Base-by-base conservation (phyloP, 306 rosid genomes). In the Dicorynia guianensis region DNA sequence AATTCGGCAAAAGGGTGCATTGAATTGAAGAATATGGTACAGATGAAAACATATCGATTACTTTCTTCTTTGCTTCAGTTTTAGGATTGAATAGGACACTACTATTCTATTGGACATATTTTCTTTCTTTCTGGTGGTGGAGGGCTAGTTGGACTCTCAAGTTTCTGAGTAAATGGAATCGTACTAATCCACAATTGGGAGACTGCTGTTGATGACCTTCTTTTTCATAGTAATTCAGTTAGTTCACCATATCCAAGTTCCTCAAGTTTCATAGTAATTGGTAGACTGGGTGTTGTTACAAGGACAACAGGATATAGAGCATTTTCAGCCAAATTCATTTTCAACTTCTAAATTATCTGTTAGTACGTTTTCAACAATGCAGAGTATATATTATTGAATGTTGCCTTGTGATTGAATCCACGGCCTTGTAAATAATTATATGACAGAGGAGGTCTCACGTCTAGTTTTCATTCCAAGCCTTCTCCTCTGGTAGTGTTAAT, bases 161-260 rank as follows among this genome's bases (percentile, higher is more conserved):
- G 30, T 25, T 50, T 15, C 52, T 62, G 58, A 33, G 42, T 65
- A 60, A 44, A 63, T 72, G 69, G 56, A 72, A 72, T 63, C 74
- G 64, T 60, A 60, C n/a, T 25, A 40, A 6, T 40, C 9, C 10
- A 34, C 18, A 72, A 65, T 72, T 72, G 39, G 44, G 63, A 77
- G 43, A 59, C 13, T 38, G 72, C 36, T 54, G 33, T 65, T 65
- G 53, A 11, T 75, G 64, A 39, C 25, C 18, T 61, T 39, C 39
- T 53, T 13, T 50, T 33, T 61, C 54, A 36, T 55, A 53, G 15
- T 71, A 48, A 79, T 44, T 74, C 35, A 61, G 34, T 54, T 61
- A 57, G 64, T 25, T 25, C 30, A 25, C 30, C 30, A 25, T 25
- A 25, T 25, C 30, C 1, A 25, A 25, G 30, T 60, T 74, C n/a